Evolutionary conservation across 1,139 yeast species (phyloP).

Genomic region (Sugiyamaella sp.): DNA sequence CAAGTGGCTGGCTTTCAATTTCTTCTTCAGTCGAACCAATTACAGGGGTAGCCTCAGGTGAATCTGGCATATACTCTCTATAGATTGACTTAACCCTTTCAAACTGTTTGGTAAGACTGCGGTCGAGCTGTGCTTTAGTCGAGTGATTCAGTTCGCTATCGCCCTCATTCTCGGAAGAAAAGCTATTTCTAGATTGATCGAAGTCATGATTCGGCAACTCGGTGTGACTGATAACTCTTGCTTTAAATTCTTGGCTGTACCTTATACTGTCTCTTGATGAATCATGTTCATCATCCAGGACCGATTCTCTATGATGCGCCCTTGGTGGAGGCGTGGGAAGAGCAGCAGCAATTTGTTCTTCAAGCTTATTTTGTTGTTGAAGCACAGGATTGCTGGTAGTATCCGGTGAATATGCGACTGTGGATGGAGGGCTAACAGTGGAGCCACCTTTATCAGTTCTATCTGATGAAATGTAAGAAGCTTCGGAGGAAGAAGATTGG

Average conservation of each 20-base stretch:
- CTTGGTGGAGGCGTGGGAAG: constrained; percentile 11
- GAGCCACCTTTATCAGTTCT: constrained; percentile 16
- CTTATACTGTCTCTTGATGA: constrained; percentile 17
- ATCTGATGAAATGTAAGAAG: constrained; percentile 17
- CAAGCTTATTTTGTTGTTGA: constrained; percentile 1
- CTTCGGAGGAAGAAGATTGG: constrained; percentile 6
- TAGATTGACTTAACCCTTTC: constrained; percentile 40
- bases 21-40: constrained; percentile 9
- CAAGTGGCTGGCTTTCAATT: constrained; percentile 6
- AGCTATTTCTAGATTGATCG: constrained; percentile 12
- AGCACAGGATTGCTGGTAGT: constrained; percentile 10
- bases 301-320: constrained; percentile 11
- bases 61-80: constrained; percentile 38
- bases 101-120: constrained; percentile 36
- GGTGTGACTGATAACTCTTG: constrained; percentile 9
- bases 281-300: constrained; percentile 3
- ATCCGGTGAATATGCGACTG: constrained; percentile 21
- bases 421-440: constrained; percentile 22
- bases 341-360: constrained; percentile 8
- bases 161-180: constrained; percentile 20
- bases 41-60: constrained; percentile 20
- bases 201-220: background rate
- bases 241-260: constrained; percentile 16
- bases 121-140: constrained; percentile 20
- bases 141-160: background rate